These are phyloP conservation scores for Fusarium nygamai DNA, from an alignment of 2,329 filamentous ascomycete genomes.

Conservation along the genomic window DNA sequence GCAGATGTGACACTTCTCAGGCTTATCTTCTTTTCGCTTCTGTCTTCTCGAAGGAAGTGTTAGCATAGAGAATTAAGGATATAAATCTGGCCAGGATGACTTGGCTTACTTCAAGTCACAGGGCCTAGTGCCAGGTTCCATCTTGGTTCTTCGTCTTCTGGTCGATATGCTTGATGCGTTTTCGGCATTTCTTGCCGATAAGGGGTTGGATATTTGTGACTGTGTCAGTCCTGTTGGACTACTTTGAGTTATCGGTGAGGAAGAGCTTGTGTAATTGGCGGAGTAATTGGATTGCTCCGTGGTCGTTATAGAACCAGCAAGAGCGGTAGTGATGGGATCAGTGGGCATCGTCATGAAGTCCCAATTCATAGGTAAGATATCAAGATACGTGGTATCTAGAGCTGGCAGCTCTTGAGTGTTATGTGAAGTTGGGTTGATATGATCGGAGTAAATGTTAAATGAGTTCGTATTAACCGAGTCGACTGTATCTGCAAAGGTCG, in stretches of 20 bases:
- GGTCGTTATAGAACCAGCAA: neutral
- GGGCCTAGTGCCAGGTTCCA: neutral
- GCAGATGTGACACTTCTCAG: constrained; percentile 9
- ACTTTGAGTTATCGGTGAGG: neutral
- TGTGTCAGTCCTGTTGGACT: neutral
- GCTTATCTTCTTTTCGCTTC: constrained; percentile 9
- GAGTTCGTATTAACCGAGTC: neutral
- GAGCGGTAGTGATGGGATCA: neutral
- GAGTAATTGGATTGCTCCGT: neutral
- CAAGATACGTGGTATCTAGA: neutral
- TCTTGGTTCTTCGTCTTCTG: neutral
- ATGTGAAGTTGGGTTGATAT: neutral
- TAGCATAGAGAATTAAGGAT: neutral
- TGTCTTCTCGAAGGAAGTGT: neutral
- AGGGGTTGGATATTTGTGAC: neutral
- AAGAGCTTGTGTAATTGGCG: neutral
- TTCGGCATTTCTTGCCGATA: neutral
- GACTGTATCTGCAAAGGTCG: neutral
- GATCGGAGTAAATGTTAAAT: neutral
- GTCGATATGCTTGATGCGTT: neutral
- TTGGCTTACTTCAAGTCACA: constrained; percentile 18
- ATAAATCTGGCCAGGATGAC: too few species aligned
- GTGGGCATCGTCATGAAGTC: neutral
- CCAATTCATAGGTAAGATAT: neutral
- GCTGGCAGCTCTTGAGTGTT: neutral